Conservation (phyloP, 1,284 basidiomycete species). For the Trametes sp. region DNA sequence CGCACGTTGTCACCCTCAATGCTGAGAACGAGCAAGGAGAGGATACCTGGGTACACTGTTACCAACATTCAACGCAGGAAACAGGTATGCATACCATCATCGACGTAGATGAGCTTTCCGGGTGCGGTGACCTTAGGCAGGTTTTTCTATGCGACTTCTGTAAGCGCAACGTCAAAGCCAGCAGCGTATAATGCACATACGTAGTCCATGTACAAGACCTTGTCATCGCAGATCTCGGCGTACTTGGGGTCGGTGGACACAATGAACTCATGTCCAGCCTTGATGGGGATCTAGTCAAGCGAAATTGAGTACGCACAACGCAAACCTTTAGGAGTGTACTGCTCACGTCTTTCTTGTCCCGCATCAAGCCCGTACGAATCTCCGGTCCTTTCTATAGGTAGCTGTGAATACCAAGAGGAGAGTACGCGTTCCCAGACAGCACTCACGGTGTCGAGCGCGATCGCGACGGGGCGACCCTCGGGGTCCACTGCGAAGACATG, state of each 20-base stretch:
- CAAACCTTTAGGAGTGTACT: not conserved
- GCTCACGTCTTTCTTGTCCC: slow-evolving; percentile 85
- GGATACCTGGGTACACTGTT: slow-evolving; percentile 66
- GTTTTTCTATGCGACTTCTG: slow-evolving; percentile 66
- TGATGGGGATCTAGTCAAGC: slow-evolving; percentile 72
- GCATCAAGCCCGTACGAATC: slow-evolving; percentile 97
- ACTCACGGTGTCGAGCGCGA: slow-evolving; percentile 94
- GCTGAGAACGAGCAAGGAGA: slow-evolving; percentile 91
- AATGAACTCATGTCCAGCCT: slow-evolving; percentile 94
- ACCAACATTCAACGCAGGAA: not conserved
- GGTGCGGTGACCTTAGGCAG: slow-evolving; percentile 94
- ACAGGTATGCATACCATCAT: slow-evolving; percentile 77
- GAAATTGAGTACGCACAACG: not conserved
- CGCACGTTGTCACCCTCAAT: slow-evolving; percentile 84
- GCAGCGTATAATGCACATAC: slow-evolving; percentile 58
- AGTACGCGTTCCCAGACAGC: not conserved
- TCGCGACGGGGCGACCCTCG: slow-evolving; percentile 90
- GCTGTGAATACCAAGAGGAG: not conserved
- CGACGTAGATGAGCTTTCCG: slow-evolving; percentile 97
- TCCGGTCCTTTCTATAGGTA: slow-evolving; percentile 92
- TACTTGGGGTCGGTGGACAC: slow-evolving; percentile 89
- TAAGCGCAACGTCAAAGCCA: slow-evolving; percentile 11
- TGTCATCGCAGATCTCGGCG: slow-evolving; percentile 82
- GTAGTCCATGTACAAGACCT: slow-evolving; percentile 92
- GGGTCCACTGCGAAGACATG: slow-evolving; percentile 51